Base-by-base conservation (phyloP, 257 asterid genomes). In the Eustoma russellianum region DNA sequence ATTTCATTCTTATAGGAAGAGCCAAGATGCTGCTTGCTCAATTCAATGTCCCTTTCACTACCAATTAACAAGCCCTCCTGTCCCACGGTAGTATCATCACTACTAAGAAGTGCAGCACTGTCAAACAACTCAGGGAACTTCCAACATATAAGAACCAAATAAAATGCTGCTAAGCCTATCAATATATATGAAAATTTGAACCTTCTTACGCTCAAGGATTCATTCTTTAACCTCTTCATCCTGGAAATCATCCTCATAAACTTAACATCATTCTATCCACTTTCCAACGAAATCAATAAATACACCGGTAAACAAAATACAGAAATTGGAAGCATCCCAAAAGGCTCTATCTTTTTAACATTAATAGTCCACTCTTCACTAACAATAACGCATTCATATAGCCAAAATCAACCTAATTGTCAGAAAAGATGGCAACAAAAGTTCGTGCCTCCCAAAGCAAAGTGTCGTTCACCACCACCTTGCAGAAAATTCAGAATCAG, bases 141-240 rank as follows among this genome's bases (percentile, higher is more conserved):
- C 57, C 82, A 50, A 65, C 83, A 79, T 43, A 90, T 70, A 50
- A 88, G 67, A 53, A 72, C 59, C 84, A 90, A 72, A 68, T 90
- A 90, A 54, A 90, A 69, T 51, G 79, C 88, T 64, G 83, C 85
- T 48, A 80, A 72, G 46, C 76, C 86, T 56, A 86, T 58, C 61
- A 83, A 72, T 62, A 90, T 13, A 60, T 86, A 78, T 4, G 87
- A 79, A 66, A 81, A 68, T 60, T 70, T 83, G 60, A 70, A 76
- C 82, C 91, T 86, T 78, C 91, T 79, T 46, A 48, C 75, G 70
- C 77, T 66, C 6, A 71, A 77, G 58, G 79, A 66, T 52, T 90
- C 97, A 40, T 68, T 77, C 75, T 82, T 83, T 49, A 56, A 70
- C 74, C 89, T 83, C 80, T 81, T 86, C 97, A 80, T 88, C 73